Base-by-base conservation (phyloP, 306 rosid genomes). In the Benincasa hispida region DNA sequence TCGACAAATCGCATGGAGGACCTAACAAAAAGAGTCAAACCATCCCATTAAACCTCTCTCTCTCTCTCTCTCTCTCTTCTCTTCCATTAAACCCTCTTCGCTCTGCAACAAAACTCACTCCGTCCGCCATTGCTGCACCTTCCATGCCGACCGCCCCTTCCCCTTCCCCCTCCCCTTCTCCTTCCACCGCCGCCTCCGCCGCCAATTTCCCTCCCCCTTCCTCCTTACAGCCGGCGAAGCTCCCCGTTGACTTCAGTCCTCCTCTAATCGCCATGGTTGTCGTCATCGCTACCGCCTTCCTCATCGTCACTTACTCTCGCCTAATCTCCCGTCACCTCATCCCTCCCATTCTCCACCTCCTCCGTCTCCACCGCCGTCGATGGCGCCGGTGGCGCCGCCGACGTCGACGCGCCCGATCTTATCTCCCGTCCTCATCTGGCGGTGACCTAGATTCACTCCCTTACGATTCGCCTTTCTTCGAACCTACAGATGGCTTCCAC, bases 261-360 rank as follows among this genome's bases (percentile, higher is more conserved):
- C 96, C 98, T 0, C 39, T 93, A 32, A 93, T 93, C 57, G 98
- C 94, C 76, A 93, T 93, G 97, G 96, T 93, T 0, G 98, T 88
- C 1, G 86, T 93, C 0, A 91, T 91, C 10, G 97, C 94, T 77
- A 76, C 98, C 30, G 98, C 98, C 24, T 91, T 93, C 62, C 62
- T 93, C 21, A 18, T 91, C 42, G 94, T 93, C 17, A 91, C 97
- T 28, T 93, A 93, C 74, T 93, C 91, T 60, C 96, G 98, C 30
- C 90, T 93, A 24, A 85, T 93, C 86, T 83, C 91, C 72, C 94
- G 96, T 82, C 98, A 90, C 79, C 86, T 93, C 76, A 62, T 82
- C 14, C 96, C 94, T 3, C 91, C 91, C 0, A 45, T 91, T 56
- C 63, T 77, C 62, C 88, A 83, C 3, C 69, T 90, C 3, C 9